Conservation (phyloP, 2,329 filamentous ascomycete species). For the Drechslerella dactyloides region DNA sequence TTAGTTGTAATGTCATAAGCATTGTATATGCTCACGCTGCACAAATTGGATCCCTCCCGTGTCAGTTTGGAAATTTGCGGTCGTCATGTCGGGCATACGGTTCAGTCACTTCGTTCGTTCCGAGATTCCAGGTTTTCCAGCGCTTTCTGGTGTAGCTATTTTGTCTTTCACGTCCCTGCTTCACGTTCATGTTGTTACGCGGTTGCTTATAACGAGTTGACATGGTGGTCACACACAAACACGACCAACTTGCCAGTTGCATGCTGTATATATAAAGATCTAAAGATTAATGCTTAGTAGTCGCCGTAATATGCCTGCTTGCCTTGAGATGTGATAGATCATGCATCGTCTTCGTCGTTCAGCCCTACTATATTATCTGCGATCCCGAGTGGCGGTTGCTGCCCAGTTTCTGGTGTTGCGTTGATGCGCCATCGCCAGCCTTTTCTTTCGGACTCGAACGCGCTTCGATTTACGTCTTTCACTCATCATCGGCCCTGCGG, state of each 20-base stretch:
- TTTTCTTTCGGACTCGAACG: conserved; percentile 16
- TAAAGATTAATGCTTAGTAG: neutral
- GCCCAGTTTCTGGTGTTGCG: conserved; percentile 25
- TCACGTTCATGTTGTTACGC: conserved; percentile 29
- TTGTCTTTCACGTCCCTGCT: conserved; percentile 29
- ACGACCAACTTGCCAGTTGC: conserved; percentile 12
- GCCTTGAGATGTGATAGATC: neutral
- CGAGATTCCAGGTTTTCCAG: conserved; percentile 24
- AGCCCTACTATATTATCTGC: neutral
- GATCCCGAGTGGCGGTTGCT: neutral
- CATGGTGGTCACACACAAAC: neutral
- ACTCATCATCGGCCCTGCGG: neutral
- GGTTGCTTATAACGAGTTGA: conserved; percentile 20
- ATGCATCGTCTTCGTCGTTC: conserved; percentile 6
- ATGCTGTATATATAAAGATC: conserved; percentile 41
- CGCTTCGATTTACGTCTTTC: conserved; percentile 12
- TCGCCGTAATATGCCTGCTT: too few species aligned
- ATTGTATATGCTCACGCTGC: neutral
- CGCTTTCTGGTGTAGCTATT: conserved; percentile 49
- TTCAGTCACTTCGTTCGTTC: neutral
- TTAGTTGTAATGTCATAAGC: conserved; percentile 1
- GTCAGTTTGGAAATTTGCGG: neutral
- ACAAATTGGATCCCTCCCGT: conserved; percentile 2
- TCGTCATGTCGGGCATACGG: neutral
- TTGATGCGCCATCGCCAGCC: conserved; percentile 36